phyloP scores from a whole-genome alignment of 805 yeast species.

The Yamadazyma endophytica region DNA sequence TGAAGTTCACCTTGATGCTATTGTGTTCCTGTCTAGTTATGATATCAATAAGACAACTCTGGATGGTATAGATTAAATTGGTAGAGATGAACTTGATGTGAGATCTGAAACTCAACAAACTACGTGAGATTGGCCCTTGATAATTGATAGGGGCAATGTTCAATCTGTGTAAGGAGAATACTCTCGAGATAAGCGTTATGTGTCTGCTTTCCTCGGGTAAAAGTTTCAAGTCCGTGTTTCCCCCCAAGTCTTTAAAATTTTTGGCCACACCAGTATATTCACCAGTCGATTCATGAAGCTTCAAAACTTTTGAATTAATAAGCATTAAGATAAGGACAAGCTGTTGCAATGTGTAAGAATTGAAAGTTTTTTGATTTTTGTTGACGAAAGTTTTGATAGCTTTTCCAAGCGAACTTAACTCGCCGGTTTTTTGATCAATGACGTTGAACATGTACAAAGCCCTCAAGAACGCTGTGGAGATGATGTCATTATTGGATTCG shows the following conservation, averaged over 20 bases:
- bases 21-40: conserved; percentile 43
- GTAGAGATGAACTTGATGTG: conserved; percentile 50
- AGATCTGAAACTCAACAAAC: conserved; percentile 63
- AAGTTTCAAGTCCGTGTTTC: conserved; percentile 28
- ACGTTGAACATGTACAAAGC: conserved; percentile 49
- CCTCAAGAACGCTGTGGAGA: conserved; percentile 55
- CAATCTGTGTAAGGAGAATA: conserved; percentile 32
- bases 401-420: conserved; percentile 50
- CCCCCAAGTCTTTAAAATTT: conserved; percentile 26
- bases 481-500: conserved; percentile 44
- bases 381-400: conserved; percentile 34
- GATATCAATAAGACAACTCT: conserved; percentile 47
- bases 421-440: conserved; percentile 36
- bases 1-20: conserved; percentile 41
- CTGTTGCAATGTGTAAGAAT: conserved; percentile 29
- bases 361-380: conserved; percentile 9
- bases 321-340: conserved; percentile 47
- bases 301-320: conserved; percentile 31
- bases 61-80: conserved; percentile 52
- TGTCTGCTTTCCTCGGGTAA: conserved; percentile 36
- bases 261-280: conserved; percentile 29
- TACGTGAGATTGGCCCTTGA: conserved; percentile 68
- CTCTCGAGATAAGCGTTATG: conserved; percentile 31
- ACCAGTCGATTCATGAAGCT: conserved; percentile 34
- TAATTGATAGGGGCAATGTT: conserved; percentile 46